A percentile compares a stretch with the other conserved stretches of the same genome.
These are phyloP conservation scores for Tylopilus subfusipes DNA, from an alignment of 768 basidiomycete species.

Conservation along the genomic window DNA sequence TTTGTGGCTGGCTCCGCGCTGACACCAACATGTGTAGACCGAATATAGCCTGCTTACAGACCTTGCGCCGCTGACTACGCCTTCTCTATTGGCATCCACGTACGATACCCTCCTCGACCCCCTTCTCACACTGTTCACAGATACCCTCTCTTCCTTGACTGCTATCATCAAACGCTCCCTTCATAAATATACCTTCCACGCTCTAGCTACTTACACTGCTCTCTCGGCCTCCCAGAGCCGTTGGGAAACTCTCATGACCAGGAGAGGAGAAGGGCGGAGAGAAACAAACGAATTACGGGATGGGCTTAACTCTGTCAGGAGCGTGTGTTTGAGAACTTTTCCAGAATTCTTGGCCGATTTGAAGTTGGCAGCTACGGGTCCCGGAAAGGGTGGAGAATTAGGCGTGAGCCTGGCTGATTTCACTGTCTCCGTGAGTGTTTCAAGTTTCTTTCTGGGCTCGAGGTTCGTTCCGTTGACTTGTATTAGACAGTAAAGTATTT, in stretches of 20 bases:
- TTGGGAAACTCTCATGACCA: conserved; percentile 64
- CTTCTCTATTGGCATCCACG: conserved; percentile 50
- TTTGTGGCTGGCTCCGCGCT: not conserved
- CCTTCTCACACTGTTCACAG: conserved; percentile 60
- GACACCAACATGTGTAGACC: conserved; percentile 37
- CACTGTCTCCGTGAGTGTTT: conserved; percentile 44
- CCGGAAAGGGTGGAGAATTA: conserved; percentile 53
- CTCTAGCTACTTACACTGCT: conserved; percentile 63
- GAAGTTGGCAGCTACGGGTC: conserved; percentile 53
- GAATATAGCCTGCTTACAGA: conserved; percentile 66
- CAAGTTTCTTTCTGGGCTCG: not conserved
- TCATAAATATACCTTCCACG: conserved; percentile 79
- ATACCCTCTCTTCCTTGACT: conserved; percentile 60
- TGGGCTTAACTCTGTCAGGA: conserved; percentile 57
- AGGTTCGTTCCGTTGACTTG: not conserved
- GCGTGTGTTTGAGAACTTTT: conserved; percentile 74
- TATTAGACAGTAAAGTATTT: conserved; percentile 66
- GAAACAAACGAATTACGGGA: conserved; percentile 71
- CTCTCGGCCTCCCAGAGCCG: conserved; percentile 53
- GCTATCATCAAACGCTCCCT: conserved; percentile 70
- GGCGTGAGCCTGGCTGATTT: conserved; percentile 65
- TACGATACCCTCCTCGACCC: conserved; percentile 63
- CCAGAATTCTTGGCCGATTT: conserved; percentile 81
- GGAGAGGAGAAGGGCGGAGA: conserved; percentile 43
- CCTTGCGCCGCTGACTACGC: conserved; percentile 56